Evolutionary conservation across 768 basidiomycete species (phyloP).

Genomic region (Tubosaeta brunneosetosa): DNA sequence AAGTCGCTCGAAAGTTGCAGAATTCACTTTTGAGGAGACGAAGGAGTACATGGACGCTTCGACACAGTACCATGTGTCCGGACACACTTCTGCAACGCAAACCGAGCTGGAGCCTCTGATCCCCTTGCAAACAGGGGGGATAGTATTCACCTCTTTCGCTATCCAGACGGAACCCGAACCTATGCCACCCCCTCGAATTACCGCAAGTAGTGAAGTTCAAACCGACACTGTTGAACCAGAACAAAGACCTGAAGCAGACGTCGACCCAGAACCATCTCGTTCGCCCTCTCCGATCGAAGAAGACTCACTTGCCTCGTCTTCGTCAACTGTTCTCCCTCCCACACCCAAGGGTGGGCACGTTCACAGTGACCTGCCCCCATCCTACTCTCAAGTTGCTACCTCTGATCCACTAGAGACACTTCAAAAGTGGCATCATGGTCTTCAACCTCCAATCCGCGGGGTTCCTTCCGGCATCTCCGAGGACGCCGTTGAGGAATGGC

Average conservation of each 20-base stretch:
- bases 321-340: constrained; percentile 66
- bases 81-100: constrained; percentile 50
- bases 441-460: constrained; percentile 40
- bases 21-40: constrained; percentile 48
- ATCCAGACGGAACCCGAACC: constrained; percentile 39
- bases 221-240: constrained; percentile 46
- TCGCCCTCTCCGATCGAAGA: constrained; percentile 44
- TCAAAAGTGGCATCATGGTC: constrained; percentile 68
- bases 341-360: constrained; percentile 52
- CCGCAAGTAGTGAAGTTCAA: constrained; percentile 58
- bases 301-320: constrained; percentile 66
- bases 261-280: constrained; percentile 31
- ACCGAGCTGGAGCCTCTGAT: constrained; percentile 58
- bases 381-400: constrained; percentile 60
- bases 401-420: constrained; percentile 53
- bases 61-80: constrained; percentile 62
- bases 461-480: constrained; percentile 54
- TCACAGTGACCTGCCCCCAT: constrained; percentile 59
- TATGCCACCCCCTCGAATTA: constrained; percentile 26
- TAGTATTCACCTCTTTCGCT: constrained; percentile 19
- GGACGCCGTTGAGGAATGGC: constrained; percentile 73
- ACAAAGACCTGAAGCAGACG: constrained; percentile 30
- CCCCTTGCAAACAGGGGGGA: constrained; percentile 51
- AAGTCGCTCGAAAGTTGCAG: constrained; percentile 48
- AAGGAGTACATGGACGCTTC: constrained; percentile 75